Base-by-base conservation (phyloP, 1,139 yeast genomes). In the Pichia sp. region DNA sequence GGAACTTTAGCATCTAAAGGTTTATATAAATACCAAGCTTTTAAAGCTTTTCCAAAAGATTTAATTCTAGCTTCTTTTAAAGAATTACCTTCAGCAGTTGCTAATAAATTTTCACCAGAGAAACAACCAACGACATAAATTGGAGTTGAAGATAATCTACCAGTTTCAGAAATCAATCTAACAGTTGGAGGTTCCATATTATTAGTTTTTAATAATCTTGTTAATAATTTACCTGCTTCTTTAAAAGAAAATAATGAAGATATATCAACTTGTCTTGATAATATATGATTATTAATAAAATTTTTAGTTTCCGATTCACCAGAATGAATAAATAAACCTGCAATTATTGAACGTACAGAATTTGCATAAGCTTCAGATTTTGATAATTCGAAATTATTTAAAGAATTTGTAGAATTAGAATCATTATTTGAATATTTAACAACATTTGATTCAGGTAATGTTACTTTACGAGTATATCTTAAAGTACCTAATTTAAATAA, bases 71-170 rank as follows among this genome's bases (percentile, higher is more conserved):
- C 97, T 67, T 92, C 98, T 54, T 76, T 78, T 56, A 92, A 70
- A 38, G 95, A 85, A n/a, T 94, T 73, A 40, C 97, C 99, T 58
- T 85, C 89, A 38, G 97, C 97, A 67, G 92, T 97, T 43, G 97
- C 97, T 47, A 92, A 71, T 65, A 87, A 83, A 51, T 80, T 80
- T 24, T 73, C 72, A 31, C 97, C 97, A 47, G 83, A 74, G 64
- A 89, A 92, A 1, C 87, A 95, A 43, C 97, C 97, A 31, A 92
- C 95, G 20, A 90, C 86, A 58, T 78, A 92, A 37, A 89, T 82
- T 26, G 98, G 96, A 46, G 87, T 80, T 48, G 79, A 77, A 4
- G 96, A 80, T 57, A 73, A 70, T 65, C 98, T 78, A 63, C 99
- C 99, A 28, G 96, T 84, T 66, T 92, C 99, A 29, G 96, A 92